Evolutionary conservation across 352 stramenopile genomes (phyloP).

Genomic region (Pilasporangium apinafurcum): DNA sequence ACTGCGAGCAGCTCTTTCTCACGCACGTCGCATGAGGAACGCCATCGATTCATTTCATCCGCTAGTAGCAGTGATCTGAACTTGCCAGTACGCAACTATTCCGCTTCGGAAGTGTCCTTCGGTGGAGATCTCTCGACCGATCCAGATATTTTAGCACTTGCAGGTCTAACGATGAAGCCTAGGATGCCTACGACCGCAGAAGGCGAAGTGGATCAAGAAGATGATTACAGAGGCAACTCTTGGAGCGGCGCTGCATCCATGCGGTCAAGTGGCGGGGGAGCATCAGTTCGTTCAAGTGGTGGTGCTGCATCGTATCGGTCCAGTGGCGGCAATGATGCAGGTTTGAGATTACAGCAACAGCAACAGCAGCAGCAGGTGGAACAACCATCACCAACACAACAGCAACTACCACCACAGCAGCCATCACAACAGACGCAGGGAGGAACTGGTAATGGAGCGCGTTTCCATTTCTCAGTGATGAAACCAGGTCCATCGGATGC

Average conservation of each 20-base stretch:
- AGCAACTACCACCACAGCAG: too few relatives aligned
- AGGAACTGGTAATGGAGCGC: too few relatives aligned
- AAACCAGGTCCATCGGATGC: too few relatives aligned
- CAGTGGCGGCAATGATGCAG: conserved; percentile 1
- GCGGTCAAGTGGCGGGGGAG: too few relatives aligned
- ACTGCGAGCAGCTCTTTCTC: conserved; percentile 53
- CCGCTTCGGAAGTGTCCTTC: conserved; percentile 29
- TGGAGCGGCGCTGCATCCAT: background rate
- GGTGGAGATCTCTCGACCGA: conserved; percentile 35
- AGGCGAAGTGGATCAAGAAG: conserved; percentile 3
- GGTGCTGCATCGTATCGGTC: background rate
- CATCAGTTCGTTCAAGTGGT: too few relatives aligned
- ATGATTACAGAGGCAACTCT: conserved; percentile 6
- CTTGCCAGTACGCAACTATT: background rate
- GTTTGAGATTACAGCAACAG: conserved; percentile 1
- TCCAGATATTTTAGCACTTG: conserved; percentile 45
- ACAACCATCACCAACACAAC: too few relatives aligned
- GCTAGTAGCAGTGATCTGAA: conserved; percentile 6
- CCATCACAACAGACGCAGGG: too few relatives aligned
- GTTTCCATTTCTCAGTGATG: too few relatives aligned
- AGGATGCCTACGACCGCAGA: conserved; percentile 7
- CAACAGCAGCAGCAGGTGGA: conserved; percentile 1
- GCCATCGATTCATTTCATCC: conserved; percentile 7
- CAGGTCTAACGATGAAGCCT: conserved; percentile 26
- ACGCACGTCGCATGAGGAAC: conserved; percentile 22